Evolutionary conservation across 495 filamentous ascomycete species (phyloP).

Genomic region (Penicillium steckii): DNA sequence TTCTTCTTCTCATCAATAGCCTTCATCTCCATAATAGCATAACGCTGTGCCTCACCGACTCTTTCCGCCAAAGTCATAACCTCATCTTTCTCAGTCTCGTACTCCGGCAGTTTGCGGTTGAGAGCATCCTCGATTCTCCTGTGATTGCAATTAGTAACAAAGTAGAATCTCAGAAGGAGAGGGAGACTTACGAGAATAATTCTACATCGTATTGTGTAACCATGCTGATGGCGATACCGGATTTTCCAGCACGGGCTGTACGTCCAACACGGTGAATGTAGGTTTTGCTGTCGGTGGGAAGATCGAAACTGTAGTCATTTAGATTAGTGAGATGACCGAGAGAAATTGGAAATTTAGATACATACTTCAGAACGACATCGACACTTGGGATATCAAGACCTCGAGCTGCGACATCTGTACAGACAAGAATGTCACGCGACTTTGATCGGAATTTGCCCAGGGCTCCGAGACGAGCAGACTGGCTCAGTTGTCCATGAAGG

Average conservation of each 20-base stretch:
- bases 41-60: slow-evolving; percentile 80
- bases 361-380: slow-evolving; percentile 84
- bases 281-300: slow-evolving; percentile 69
- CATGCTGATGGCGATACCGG: slow-evolving; percentile 76
- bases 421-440: slow-evolving; percentile 83
- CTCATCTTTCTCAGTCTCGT: slow-evolving; percentile 71
- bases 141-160: slow-evolving; percentile 58
- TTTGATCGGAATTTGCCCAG: slow-evolving; percentile 76
- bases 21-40: slow-evolving; percentile 82
- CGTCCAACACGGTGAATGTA: slow-evolving; percentile 95
- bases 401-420: slow-evolving; percentile 91
- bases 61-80: slow-evolving; percentile 79
- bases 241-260: slow-evolving; percentile 86
- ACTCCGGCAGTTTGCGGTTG: slow-evolving; percentile 70
- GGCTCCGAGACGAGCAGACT: slow-evolving; percentile 78
- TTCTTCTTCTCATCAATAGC: slow-evolving; percentile 73
- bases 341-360: slow-evolving; percentile 52
- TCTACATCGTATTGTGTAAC: slow-evolving; percentile 85
- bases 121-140: slow-evolving; percentile 78
- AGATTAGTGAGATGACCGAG: background rate
- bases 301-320: background rate
- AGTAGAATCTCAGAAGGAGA: no score
- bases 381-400: slow-evolving; percentile 95
- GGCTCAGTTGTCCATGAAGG: slow-evolving; percentile 84
- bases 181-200: background rate